Evolutionary conservation across 495 filamentous ascomycete species (phyloP), one percentile per base, ranked within the genome.

Genomic region (Aspergillus sclerotiicarbonarius): DNA sequence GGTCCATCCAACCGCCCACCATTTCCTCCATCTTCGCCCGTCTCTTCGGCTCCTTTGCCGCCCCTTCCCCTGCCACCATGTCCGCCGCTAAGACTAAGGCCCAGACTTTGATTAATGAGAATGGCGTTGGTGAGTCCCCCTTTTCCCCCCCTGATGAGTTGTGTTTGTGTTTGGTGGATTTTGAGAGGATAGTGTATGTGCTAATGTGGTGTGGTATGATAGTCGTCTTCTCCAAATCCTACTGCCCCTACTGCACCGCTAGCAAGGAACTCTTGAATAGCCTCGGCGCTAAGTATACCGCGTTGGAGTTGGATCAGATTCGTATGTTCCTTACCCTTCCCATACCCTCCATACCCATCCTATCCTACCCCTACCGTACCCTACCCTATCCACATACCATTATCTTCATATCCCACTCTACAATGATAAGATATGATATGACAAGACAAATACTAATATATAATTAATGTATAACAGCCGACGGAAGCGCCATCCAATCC

Each of bases 201-300:
- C 31, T n/a, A n/a, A n/a, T n/a, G n/a, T n/a, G n/a, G n/a, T n/a
- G n/a, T n/a, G n/a, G 35, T 37, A 3, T 6, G 4, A 12, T 32
- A 92, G 90, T 92, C 59, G 89, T 98, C 62, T 98, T 98, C 83
- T 90, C 85, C 71, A 99, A 99, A 78, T 90, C 87, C 13, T 96
- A 89, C 76, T 99, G 94, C 82, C 92, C 93, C n/a, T 93, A 96
- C 84, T 98, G 93, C 81, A 76, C 69, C 31, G 81, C 91, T 53
- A 84, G 86, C 61, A 97, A 97, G 84, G 51, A 71, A 9, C 77
- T 91, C 37, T 79, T 99, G 63, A 80, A 75, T 62, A 74, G 85
- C 37, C 48, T 83, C 57, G 84, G 85, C 61, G 92, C 90, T 45
- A 90, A 91, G 67, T 90, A 83, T 72, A 84, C 80, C 63, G 60